A percentile compares a stretch with the other conserved stretches of the same genome.
These are phyloP conservation scores for Botrytis medusae DNA, from an alignment of 2,329 filamentous ascomycete genomes.

Conservation along the genomic window DNA sequence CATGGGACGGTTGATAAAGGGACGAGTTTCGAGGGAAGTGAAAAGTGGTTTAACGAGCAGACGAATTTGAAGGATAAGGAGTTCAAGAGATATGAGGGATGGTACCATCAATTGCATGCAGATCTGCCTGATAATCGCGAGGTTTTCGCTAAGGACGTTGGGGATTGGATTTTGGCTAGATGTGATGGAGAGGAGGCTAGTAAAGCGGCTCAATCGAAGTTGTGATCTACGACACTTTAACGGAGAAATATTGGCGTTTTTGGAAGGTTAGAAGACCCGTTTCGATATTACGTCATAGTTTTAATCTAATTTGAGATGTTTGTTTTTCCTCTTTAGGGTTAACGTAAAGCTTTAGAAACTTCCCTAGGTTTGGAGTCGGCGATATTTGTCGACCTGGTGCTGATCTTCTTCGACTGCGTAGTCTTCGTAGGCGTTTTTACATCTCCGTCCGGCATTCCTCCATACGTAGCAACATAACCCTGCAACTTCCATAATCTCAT, in stretches of 20 bases:
- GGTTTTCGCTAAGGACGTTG: constrained; percentile 55
- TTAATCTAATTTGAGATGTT: not conserved
- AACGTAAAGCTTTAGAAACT: not conserved
- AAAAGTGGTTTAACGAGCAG: constrained; percentile 59
- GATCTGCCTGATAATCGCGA: constrained; percentile 46
- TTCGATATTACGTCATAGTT: not conserved
- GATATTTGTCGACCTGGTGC: not conserved
- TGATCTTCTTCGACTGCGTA: not conserved
- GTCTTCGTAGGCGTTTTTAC: not conserved
- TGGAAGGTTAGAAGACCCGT: not conserved
- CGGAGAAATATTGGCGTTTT: not conserved
- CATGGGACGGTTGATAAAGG: constrained; percentile 76
- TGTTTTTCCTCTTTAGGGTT: not conserved
- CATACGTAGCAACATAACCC: constrained; percentile 48
- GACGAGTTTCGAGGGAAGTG: constrained; percentile 64
- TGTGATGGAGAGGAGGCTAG: constrained; percentile 20
- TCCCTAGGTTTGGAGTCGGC: not conserved
- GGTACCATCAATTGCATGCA: constrained; percentile 72
- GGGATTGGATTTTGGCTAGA: constrained; percentile 60
- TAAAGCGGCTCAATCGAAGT: constrained; percentile 25
- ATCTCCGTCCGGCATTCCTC: not conserved
- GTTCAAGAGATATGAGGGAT: constrained; percentile 73
- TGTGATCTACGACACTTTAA: constrained; percentile 22
- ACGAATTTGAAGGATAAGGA: constrained; percentile 63
- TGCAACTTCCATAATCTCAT: constrained; percentile 58